phyloP scores from a whole-genome alignment of 257 asterid genomes.

The Parsonsia alboflavescens region DNA sequence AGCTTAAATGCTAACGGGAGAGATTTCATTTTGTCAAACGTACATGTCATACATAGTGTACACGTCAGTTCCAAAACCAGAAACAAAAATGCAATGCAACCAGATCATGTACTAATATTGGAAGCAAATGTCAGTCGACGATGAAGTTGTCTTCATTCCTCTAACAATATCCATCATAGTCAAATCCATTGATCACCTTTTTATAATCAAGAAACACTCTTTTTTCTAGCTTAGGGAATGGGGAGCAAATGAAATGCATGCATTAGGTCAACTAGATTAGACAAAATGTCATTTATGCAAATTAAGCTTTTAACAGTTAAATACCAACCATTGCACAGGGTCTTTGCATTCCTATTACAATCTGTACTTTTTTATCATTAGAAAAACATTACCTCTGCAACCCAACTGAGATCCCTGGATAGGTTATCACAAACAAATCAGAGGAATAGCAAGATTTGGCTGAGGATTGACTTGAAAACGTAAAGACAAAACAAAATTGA shows the following conservation, averaged over 20 bases:
- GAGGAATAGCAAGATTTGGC: background rate
- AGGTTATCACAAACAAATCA: background rate
- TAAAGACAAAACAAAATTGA: slow-evolving; percentile 2
- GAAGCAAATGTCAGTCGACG: background rate
- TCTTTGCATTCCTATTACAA: background rate
- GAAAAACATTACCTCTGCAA: too few species aligned
- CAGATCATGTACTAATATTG: background rate
- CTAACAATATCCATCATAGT: background rate
- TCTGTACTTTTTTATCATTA: background rate
- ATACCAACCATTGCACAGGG: background rate
- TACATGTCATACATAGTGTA: background rate
- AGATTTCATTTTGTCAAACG: background rate
- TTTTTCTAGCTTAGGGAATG: background rate
- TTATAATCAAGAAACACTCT: background rate
- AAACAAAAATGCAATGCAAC: background rate
- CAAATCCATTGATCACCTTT: background rate
- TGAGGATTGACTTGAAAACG: background rate
- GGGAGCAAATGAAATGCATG: background rate
- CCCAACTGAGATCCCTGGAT: background rate
- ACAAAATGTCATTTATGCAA: background rate
- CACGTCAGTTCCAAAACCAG: background rate
- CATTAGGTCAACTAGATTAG: slow-evolving; percentile 4
- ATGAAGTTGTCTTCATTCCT: background rate
- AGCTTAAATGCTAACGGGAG: background rate
- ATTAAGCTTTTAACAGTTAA: background rate